phyloP scores from a whole-genome alignment of 495 filamentous ascomycete genomes.

The Penicillium goetzii region DNA sequence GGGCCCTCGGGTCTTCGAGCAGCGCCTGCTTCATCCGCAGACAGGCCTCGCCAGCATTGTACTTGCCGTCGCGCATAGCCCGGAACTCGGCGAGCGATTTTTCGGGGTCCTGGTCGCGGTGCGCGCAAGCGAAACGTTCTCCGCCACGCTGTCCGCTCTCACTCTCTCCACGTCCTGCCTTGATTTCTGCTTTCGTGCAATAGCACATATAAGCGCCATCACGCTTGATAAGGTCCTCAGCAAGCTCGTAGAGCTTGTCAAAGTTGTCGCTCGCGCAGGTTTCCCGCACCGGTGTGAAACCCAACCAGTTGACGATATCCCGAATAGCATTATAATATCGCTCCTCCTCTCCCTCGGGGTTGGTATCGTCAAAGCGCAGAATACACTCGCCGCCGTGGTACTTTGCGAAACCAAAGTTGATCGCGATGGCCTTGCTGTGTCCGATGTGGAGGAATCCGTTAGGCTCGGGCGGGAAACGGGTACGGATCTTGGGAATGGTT shows the following conservation, averaged over 20 bases:
- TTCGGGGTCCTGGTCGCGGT: conserved; percentile 73
- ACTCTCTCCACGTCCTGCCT: conserved; percentile 79
- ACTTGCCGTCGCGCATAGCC: conserved; percentile 89
- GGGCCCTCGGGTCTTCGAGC: conserved; percentile 61
- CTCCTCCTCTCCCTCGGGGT: conserved; percentile 81
- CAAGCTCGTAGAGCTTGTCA: conserved; percentile 80
- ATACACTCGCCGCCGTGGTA: conserved; percentile 79
- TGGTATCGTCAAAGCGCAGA: conserved; percentile 78
- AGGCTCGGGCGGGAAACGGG: conserved; percentile 92
- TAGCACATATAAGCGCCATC: conserved; percentile 81
- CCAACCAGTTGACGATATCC: conserved; percentile 81
- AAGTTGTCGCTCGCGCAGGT: conserved; percentile 88
- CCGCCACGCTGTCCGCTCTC: conserved; percentile 68
- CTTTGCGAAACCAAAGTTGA: conserved; percentile 95
- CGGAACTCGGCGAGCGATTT: conserved; percentile 82
- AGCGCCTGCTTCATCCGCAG: conserved; percentile 83
- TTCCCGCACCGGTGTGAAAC: conserved; percentile 75
- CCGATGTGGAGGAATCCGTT: conserved; percentile 79
- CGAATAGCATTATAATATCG: conserved; percentile 76
- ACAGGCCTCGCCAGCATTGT: conserved; percentile 83
- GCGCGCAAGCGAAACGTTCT: conserved; percentile 73
- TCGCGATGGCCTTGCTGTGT: conserved; percentile 92
- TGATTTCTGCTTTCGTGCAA: conserved; percentile 73
- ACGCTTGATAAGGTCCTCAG: conserved; percentile 77
- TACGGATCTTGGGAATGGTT: conserved; percentile 57